Evolutionary conservation across 495 filamentous ascomycete genomes (phyloP), one percentile per base, ranked within the genome.

Genomic region (Platismatia glauca): DNA sequence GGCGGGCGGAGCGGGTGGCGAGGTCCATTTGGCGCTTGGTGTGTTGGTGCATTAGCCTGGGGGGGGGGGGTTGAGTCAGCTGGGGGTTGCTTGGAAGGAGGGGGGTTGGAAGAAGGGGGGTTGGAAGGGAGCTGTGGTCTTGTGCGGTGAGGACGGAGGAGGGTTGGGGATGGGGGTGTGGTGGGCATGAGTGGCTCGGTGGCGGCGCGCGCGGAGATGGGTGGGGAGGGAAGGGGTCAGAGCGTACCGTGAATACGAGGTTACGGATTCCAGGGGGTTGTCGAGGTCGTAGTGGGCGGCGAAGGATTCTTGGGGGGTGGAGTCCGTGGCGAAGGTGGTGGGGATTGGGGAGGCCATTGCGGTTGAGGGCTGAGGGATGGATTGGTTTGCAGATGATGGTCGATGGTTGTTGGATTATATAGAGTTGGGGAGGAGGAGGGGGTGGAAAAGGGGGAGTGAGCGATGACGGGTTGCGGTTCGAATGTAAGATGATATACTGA

Each of bases 11-110:
- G 35, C 57, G 55, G 38, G 46, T 64, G 16, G 68, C 65, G 16
- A 53, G 58, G 12, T 69, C 69, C 64, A 71, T 62, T 61, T 71
- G 68, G 20, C 56, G 53, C 39, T 69, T 70, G 57, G 68, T 71
- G 53, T 71, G 62, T 37, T 59, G 58, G 59, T 67, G 69, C 58
- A 71, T 67, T 13, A 65, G 12, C 7, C 67, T 69, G 18, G 0
- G 3, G 8, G 24, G 6, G 7, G 3, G 22, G 18, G 22, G 1
- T n/a, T 44, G 41, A 9, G 15, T 55, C 20, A 48, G 43, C 22
- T 8, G 44, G 18, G 29, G 3, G 0, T 59, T n/a, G 8, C n/a
- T n/a, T 16, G 0, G 20, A n/a, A 0, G 31, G 58, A 34, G 18
- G 18, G 27, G 15, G 13, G 31, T 0, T 27, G 27, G 12, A 11